Evolutionary conservation across 2,329 filamentous ascomycete genomes (phyloP), one percentile per base, ranked within the genome.

Genomic region (Pestalotiopsis sp.): DNA sequence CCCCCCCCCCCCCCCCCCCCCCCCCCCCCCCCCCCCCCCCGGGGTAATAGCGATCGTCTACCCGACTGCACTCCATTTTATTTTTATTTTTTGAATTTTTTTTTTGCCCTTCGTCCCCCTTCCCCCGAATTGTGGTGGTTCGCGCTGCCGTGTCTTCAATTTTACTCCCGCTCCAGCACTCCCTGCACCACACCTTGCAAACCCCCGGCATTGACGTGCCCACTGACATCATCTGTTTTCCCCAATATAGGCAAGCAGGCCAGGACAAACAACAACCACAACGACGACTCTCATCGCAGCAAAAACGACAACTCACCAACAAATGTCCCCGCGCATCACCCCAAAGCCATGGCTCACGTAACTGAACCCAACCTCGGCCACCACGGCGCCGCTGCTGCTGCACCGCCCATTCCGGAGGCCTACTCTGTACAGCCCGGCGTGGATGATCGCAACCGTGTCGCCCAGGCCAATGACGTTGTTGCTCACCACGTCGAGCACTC

Each of bases 241-340:
- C 62, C 65, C 66, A 64, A 71, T 75, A 74, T 71, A 91, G 89
- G 95, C 82, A 98, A 98, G 86, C 94, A 97, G 86, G 95, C 94
- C 75, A 92, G 94, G 73, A 86, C 88, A 73, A 84, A 87, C 74
- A 86, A 87, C 72, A 82, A 86, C 73, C 74, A 83, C 73, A 74
- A 83, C 73, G 87, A 88, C 72, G 86, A 88, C 73, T 73, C 84
- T 69, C 75, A 83, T 60, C 84, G 84, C 70, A 36, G 31, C 31
- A 87, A 87, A 80, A 85, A 85, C 79, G 84, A 90, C 73, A 79
- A 82, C 73, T 81, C 82, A 39, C 80, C 84, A 69, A 78, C 82
- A 70, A 83, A 86, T 70, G 85, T 85, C 76, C 61, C 60, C 39
- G 14, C 73, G 45, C 45, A 52, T 59, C 67, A 84, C 85, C 74